These are phyloP conservation scores for Claviceps spartinae DNA, from an alignment of 2,329 filamentous ascomycete genomes.

Conservation along the genomic window DNA sequence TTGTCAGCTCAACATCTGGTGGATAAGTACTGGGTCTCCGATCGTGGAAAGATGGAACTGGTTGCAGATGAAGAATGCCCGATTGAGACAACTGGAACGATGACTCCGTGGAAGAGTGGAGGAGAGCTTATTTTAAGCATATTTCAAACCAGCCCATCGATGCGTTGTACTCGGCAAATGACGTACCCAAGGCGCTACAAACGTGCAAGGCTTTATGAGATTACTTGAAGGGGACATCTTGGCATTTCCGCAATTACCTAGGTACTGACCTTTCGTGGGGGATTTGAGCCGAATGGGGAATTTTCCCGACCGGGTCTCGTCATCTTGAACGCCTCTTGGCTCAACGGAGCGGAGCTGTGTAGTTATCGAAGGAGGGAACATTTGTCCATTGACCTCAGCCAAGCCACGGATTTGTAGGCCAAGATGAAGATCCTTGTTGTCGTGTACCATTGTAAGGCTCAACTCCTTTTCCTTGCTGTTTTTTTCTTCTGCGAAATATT, in stretches of 20 bases:
- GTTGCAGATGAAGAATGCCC: too few species aligned
- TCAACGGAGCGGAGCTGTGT: not conserved
- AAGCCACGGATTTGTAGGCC: not conserved
- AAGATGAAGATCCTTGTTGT: not conserved
- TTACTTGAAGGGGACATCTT: not conserved
- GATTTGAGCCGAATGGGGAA: not conserved
- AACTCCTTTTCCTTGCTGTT: not conserved
- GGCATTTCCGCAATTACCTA: not conserved
- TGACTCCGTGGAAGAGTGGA: too few species aligned
- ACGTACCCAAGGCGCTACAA: not conserved
- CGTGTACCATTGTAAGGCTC: not conserved
- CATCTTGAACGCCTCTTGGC: not conserved
- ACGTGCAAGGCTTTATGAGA: not conserved
- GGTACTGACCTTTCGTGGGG: not conserved
- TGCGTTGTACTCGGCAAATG: too few species aligned
- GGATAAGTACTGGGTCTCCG: not conserved
- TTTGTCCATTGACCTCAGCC: not conserved
- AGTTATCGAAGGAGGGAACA: not conserved
- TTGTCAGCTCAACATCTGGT: not conserved
- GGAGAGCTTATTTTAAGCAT: too few species aligned
- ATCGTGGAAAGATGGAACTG: not conserved
- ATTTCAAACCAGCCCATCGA: too few species aligned
- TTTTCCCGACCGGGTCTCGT: not conserved
- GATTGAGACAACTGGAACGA: too few species aligned
- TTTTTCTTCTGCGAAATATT: not conserved